Base-by-base conservation (phyloP, 129 eudicot species). In the Rutidosis leptorrhynchoides region DNA sequence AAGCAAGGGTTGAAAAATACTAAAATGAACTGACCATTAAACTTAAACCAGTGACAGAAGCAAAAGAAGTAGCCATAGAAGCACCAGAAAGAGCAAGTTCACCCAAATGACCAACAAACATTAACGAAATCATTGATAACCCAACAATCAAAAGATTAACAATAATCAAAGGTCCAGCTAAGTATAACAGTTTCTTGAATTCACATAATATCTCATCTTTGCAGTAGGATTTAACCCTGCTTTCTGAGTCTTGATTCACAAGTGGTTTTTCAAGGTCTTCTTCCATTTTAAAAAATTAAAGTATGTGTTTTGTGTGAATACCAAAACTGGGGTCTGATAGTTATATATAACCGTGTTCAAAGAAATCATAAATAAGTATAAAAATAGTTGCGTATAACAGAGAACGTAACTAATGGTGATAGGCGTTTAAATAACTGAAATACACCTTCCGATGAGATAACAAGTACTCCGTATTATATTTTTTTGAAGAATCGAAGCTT, bases 101-200 rank as follows among this genome's bases (percentile, higher is more conserved):
- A n/a, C 95, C 90, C 9, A 79, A 81, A 63, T 89, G 96, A 23
- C 96, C 96, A 9, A 83, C 90, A 62, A 85, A 89, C 96, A 85
- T 85, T 0, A 86, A 79, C 20, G 95, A 85, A 29, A 86, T 81
- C 58, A 87, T 67, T 26, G 81, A 84, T 17, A 83, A 61, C 24
- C 73, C 71, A 35, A 40, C 56, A 28, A 81, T 23, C 49, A 89
- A 60, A 0, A 89, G 72, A 63, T 80, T 85, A 1, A 86, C 86
- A 5, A 62, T 58, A 29, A 85, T 68, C 58, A 89, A 64, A 10
- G 96, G 94, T 5, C 84, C 94, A 23, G 88, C 96, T 53, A 89
- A 62, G 33, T 46, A 65, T 5, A 89, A 12, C 72, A 79, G 95
- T 77, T 69, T 73, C 96, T 83, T 89, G 46, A 81, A 68, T 58